Evolutionary conservation across 352 stramenopile genomes (phyloP).

Genomic region (Phytophthora kernoviae): DNA sequence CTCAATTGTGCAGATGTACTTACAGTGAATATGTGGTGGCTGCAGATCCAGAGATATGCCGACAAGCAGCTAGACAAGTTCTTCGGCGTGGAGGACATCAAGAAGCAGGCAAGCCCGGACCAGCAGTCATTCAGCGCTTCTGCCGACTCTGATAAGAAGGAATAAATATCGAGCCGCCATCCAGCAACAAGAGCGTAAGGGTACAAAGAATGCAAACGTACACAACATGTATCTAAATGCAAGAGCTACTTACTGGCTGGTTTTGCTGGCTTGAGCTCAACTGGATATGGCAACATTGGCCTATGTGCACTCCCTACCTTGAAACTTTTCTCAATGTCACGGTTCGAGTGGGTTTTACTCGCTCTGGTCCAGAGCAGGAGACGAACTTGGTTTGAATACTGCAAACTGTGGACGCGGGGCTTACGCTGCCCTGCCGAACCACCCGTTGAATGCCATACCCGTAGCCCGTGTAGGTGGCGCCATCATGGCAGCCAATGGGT

Average conservation of each 20-base stretch:
- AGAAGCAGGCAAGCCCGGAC: conserved; percentile 29
- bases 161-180: conserved; percentile 17
- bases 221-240: conserved; percentile 37
- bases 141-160: conserved; percentile 17
- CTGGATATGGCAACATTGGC: conserved; percentile 3
- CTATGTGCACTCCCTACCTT: background rate
- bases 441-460: conserved; percentile 38
- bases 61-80: conserved; percentile 88
- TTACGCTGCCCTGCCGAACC: conserved; percentile 45
- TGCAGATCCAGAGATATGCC: conserved; percentile 71
- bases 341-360: conserved; percentile 15
- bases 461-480: conserved; percentile 56
- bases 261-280: conserved; percentile 4
- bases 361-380: conserved; percentile 32
- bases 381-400: conserved; percentile 77
- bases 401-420: conserved; percentile 82
- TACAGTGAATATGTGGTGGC: conserved; percentile 5
- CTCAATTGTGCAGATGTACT: background rate
- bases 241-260: conserved; percentile 28
- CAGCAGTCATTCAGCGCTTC: conserved; percentile 7
- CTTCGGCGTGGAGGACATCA: conserved; percentile 82
- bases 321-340: background rate
- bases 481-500: conserved; percentile 88
- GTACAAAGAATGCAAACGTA: conserved; percentile 17
- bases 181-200: background rate